A percentile compares a stretch with the other conserved stretches of the same genome.
These are phyloP conservation scores for Syzygium aromaticum DNA, from an alignment of 345 rosid genomes.

Conservation along the genomic window DNA sequence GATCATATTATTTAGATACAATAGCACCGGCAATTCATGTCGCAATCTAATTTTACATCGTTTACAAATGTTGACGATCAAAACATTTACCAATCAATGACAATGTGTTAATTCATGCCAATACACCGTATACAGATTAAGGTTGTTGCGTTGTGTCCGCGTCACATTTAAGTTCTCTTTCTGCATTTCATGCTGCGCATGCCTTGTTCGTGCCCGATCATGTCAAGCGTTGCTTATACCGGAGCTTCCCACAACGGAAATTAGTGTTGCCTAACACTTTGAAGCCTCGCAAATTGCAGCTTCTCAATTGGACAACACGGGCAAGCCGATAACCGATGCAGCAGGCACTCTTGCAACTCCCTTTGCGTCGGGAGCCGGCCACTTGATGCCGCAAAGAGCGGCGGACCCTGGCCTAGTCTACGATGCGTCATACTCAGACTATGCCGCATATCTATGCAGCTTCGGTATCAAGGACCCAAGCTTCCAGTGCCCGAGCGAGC, in stretches of 20 bases:
- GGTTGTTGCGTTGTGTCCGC: neutral
- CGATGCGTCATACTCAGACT: constrained; percentile 49
- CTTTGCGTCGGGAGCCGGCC: constrained; percentile 62
- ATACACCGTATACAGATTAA: neutral
- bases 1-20: neutral
- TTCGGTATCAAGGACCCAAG: constrained; percentile 3
- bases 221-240: neutral
- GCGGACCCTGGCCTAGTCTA: constrained; percentile 84
- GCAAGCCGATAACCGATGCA: constrained; percentile 29
- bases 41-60: neutral
- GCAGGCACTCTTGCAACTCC: constrained; percentile 39
- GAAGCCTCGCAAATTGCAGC: constrained; percentile 25
- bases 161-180: neutral
- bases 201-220: neutral
- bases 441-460: constrained; percentile 52
- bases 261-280: neutral
- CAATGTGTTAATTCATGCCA: neutral
- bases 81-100: neutral
- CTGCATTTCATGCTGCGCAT: neutral
- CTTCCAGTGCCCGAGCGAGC: constrained; percentile 32
- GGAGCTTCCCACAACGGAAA: neutral
- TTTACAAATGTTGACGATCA: neutral
- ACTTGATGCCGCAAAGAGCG: constrained; percentile 46
- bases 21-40: neutral
- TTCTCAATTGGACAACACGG: constrained; percentile 32